phyloP scores from a whole-genome alignment of 2,329 filamentous ascomycete genomes.

The Lasiodiplodia theobromae region DNA sequence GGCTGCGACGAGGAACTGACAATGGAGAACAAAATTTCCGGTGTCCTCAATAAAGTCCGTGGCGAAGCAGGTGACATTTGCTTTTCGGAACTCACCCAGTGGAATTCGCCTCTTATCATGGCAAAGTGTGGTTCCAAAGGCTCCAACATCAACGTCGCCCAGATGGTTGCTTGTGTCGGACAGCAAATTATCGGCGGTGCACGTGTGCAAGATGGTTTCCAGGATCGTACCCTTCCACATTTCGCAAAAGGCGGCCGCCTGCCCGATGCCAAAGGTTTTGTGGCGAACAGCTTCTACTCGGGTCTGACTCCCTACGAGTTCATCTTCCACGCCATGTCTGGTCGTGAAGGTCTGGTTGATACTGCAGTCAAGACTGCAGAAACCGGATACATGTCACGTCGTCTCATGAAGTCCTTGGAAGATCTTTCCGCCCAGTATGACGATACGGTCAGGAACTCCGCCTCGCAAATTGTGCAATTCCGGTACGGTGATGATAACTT shows the following conservation, averaged over 20 bases:
- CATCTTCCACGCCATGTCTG: constrained; percentile 97
- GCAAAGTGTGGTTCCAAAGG: constrained; percentile 97
- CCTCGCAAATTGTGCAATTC: constrained; percentile 90
- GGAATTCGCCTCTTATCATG: constrained; percentile 96
- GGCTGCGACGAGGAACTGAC: constrained; percentile 93
- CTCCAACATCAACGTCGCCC: constrained; percentile 96
- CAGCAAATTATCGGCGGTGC: constrained; percentile 96
- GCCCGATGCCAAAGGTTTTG: constrained; percentile 95
- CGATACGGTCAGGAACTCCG: constrained; percentile 90
- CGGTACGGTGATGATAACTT: constrained; percentile 96
- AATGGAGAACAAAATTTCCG: constrained; percentile 87
- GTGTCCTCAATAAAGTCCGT: constrained; percentile 90
- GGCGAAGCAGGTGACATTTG: constrained; percentile 90
- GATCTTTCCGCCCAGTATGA: constrained; percentile 95
- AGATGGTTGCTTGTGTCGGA: constrained; percentile 97
- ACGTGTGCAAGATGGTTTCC: constrained; percentile 94
- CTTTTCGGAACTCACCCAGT: constrained; percentile 85
- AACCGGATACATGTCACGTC: constrained; percentile 98
- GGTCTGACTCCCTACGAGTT: constrained; percentile 91
- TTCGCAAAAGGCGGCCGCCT: constrained; percentile 93
- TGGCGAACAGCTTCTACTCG: constrained; percentile 95
- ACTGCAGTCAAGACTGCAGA: constrained; percentile 99
- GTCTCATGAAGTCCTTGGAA: constrained; percentile 96
- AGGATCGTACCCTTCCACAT: constrained; percentile 92
- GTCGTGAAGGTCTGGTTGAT: constrained; percentile 97